These are phyloP conservation scores for Ochromonadaceae sp. DNA, from an alignment of 352 stramenopile genomes.

Conservation along the genomic window DNA sequence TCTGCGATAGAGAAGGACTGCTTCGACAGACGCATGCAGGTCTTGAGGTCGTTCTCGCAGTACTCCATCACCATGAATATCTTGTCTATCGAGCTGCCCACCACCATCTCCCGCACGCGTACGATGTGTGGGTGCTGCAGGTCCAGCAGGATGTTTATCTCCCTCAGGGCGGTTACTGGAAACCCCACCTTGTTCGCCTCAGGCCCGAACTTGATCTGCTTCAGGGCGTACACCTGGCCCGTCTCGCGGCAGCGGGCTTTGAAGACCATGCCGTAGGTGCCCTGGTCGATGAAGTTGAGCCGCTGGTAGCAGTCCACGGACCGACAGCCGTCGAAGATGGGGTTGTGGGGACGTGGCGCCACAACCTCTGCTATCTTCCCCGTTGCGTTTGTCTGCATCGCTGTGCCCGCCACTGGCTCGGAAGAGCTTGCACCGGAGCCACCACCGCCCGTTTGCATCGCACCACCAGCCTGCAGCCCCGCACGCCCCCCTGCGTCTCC, in stretches of 20 bases:
- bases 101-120: slow-evolving; percentile 57
- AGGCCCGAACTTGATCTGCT: slow-evolving; percentile 60
- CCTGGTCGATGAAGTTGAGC: slow-evolving; percentile 80
- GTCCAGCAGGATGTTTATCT: slow-evolving; percentile 95
- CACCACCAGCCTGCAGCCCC: too few relatives aligned
- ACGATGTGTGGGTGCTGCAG: slow-evolving; percentile 96
- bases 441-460: too few relatives aligned
- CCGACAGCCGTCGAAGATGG: slow-evolving; percentile 55
- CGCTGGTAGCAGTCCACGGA: slow-evolving; percentile 85
- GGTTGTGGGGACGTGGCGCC: too few relatives aligned
- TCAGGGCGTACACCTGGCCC: slow-evolving; percentile 75
- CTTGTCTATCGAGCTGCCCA: slow-evolving; percentile 43
- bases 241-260: slow-evolving; percentile 70
- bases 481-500: too few relatives aligned
- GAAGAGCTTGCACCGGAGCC: too few relatives aligned
- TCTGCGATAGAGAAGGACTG: slow-evolving; percentile 13
- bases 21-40: slow-evolving; percentile 32
- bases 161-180: slow-evolving; percentile 89
- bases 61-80: slow-evolving; percentile 73
- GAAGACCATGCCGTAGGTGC: slow-evolving; percentile 90
- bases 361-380: too few relatives aligned
- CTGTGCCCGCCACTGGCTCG: too few relatives aligned
- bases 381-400: too few relatives aligned
- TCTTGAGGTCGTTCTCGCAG: slow-evolving; percentile 54
- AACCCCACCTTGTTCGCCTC: slow-evolving; percentile 84